These are phyloP conservation scores for Kwoniella sp. DNA, from an alignment of 768 basidiomycete species.

Conservation along the genomic window DNA sequence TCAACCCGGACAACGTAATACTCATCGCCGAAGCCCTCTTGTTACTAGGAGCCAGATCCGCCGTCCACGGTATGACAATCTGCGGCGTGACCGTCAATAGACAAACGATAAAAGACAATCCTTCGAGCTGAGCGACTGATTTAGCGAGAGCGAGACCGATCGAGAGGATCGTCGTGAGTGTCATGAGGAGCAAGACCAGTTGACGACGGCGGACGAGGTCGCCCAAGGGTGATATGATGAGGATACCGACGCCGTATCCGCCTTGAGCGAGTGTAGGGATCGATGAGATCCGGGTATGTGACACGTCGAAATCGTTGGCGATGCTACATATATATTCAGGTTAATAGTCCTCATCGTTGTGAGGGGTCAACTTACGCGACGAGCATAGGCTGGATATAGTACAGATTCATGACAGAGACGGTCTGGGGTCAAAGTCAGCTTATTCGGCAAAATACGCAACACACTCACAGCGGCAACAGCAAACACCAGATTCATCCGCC, in stretches of 20 bases:
- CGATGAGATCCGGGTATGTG: constrained; percentile 45
- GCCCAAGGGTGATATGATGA: constrained; percentile 78
- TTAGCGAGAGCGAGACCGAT: constrained; percentile 71
- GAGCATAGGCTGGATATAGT: constrained; percentile 69
- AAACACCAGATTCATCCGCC: constrained; percentile 62
- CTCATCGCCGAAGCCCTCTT: constrained; percentile 74
- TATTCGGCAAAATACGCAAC: no score
- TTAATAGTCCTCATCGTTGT: no score
- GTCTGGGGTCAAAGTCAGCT: no score
- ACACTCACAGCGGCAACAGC: constrained; percentile 67
- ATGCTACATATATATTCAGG: constrained; percentile 43
- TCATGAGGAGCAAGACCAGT: constrained; percentile 65
- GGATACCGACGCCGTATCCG: constrained; percentile 70
- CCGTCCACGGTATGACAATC: constrained; percentile 73
- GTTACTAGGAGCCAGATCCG: constrained; percentile 75
- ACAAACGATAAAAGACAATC: constrained; percentile 71
- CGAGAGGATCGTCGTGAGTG: constrained; percentile 64
- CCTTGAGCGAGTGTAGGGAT: constrained; percentile 56
- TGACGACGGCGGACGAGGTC: constrained; percentile 77
- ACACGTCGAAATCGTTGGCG: constrained; percentile 42
- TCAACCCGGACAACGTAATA: constrained; percentile 58
- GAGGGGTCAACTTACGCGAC: constrained; percentile 63
- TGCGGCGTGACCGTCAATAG: constrained; percentile 61
- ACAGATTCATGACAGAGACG: constrained; percentile 63
- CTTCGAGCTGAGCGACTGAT: constrained; percentile 66